Conservation (phyloP, 352 stramenopile species). For the Pythium angustatum region DNA sequence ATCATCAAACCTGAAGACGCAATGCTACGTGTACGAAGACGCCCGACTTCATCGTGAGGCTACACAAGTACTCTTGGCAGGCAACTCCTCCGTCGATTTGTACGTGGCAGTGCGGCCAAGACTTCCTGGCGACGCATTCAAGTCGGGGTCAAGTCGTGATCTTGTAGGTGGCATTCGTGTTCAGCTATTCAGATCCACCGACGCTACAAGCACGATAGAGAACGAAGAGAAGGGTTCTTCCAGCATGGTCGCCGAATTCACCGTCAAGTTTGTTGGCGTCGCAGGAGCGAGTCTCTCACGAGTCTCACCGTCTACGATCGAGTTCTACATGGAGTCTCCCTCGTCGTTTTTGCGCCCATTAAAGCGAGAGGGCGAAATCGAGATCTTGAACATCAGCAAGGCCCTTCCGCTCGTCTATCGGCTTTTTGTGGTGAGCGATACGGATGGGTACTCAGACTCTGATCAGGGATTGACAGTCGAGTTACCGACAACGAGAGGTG, state of each 20-base stretch:
- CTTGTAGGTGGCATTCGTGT: slow-evolving; percentile 87
- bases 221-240: slow-evolving; percentile 52
- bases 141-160: slow-evolving; percentile 73
- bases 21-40: slow-evolving; percentile 89
- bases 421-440: slow-evolving; percentile 63
- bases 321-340: slow-evolving; percentile 83
- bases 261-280: slow-evolving; percentile 86
- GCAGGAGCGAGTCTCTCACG: slow-evolving; percentile 77
- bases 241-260: slow-evolving; percentile 85
- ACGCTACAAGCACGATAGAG: neutral
- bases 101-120: slow-evolving; percentile 82
- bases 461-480: slow-evolving; percentile 70
- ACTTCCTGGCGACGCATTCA: slow-evolving; percentile 77
- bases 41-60: slow-evolving; percentile 67
- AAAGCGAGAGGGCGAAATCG: slow-evolving; percentile 66
- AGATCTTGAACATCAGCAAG: slow-evolving; percentile 84
- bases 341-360: slow-evolving; percentile 11
- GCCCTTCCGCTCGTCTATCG: slow-evolving; percentile 72
- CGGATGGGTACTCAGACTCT: slow-evolving; percentile 76
- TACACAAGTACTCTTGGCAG: slow-evolving; percentile 67
- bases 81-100: slow-evolving; percentile 67
- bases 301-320: slow-evolving; percentile 61
- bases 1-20: slow-evolving; percentile 87
- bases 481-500: slow-evolving; percentile 70
- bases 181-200: slow-evolving; percentile 59